Evolutionary conservation across 1,284 basidiomycete genomes (phyloP).

Genomic region (Malassezia furfur): DNA sequence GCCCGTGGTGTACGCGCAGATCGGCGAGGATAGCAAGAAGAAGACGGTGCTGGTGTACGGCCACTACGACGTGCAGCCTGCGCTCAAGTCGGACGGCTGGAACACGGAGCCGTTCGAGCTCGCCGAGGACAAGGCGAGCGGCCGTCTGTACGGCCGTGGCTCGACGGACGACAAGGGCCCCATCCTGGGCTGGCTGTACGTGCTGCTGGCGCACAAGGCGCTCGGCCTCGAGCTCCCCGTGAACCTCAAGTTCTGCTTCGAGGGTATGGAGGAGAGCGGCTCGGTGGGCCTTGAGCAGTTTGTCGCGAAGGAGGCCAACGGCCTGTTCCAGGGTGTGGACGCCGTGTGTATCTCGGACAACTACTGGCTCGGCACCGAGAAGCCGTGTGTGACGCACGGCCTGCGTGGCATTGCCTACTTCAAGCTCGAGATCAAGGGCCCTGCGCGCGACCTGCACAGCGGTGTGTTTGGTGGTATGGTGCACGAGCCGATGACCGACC

Average conservation of each 20-base stretch:
- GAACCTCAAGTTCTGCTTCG: constrained; percentile 87
- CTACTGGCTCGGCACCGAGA: constrained; percentile 49
- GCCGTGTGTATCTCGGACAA: constrained; percentile 73
- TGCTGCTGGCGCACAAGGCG: constrained; percentile 73
- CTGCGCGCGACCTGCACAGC: constrained; percentile 81
- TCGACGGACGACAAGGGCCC: constrained; percentile 47
- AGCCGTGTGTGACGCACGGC: constrained; percentile 49
- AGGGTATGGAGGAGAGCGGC: constrained; percentile 94
- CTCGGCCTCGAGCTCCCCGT: constrained; percentile 72
- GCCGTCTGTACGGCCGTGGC: constrained; percentile 69
- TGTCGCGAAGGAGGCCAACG: constrained; percentile 67
- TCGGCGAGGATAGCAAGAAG: constrained; percentile 68
- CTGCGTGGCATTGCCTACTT: constrained; percentile 79
- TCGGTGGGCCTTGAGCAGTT: constrained; percentile 86
- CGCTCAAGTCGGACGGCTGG: constrained; percentile 65
- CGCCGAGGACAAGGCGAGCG: constrained; percentile 59
- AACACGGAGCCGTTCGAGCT: constrained; percentile 79
- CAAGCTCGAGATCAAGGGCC: constrained; percentile 72
- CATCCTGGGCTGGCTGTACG: constrained; percentile 80
- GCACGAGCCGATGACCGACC: constrained; percentile 58
- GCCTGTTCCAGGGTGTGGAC: constrained; percentile 82
- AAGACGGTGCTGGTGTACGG: constrained; percentile 86
- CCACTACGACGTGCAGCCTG: constrained; percentile 51
- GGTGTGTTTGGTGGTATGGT: constrained; percentile 52
- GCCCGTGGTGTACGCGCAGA: constrained; percentile 68